Evolutionary conservation across 805 yeast genomes (phyloP).

Genomic region (Grigorovia transvaalensis): DNA sequence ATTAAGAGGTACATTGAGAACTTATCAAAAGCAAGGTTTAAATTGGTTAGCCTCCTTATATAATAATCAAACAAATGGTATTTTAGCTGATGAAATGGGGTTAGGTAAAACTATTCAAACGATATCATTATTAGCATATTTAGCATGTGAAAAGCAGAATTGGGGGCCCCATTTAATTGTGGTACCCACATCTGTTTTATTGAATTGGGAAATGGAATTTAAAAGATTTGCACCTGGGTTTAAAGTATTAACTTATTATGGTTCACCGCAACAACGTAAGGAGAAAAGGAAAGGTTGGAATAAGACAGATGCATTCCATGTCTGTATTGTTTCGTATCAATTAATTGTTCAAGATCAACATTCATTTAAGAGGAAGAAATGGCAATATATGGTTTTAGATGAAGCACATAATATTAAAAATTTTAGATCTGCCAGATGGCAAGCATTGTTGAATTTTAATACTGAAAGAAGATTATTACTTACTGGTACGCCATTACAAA

Average conservation of each 20-base stretch:
- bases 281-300: slow-evolving; percentile 97
- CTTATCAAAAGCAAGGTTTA: slow-evolving; percentile 89
- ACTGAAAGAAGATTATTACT: slow-evolving; percentile 77
- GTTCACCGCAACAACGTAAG: slow-evolving; percentile 92
- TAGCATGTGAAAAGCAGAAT: slow-evolving; percentile 85
- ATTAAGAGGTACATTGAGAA: slow-evolving; percentile 73
- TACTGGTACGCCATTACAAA: slow-evolving; percentile 96
- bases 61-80: slow-evolving; percentile 89
- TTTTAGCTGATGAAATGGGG: slow-evolving; percentile 98
- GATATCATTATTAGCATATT: slow-evolving; percentile 69
- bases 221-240: slow-evolving; percentile 97
- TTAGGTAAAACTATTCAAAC: slow-evolving; percentile 96
- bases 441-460: slow-evolving; percentile 85
- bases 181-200: slow-evolving; percentile 94
- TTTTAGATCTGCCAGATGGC: slow-evolving; percentile 95
- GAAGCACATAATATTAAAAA: slow-evolving; percentile 98
- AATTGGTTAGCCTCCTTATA: slow-evolving; percentile 95
- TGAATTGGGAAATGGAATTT: slow-evolving; percentile 99
- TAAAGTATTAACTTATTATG: slow-evolving; percentile 89
- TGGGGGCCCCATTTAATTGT: slow-evolving; percentile 99
- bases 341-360: slow-evolving; percentile 96
- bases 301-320: slow-evolving; percentile 89
- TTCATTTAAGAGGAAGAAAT: slow-evolving; percentile 79
- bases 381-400: slow-evolving; percentile 96
- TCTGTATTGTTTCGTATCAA: slow-evolving; percentile 94